Percentiles rank a stretch among this genome's conserved stretches.
Evolutionary conservation across 306 rosid genomes (phyloP).

Genomic region (Crotalaria pallida): DNA sequence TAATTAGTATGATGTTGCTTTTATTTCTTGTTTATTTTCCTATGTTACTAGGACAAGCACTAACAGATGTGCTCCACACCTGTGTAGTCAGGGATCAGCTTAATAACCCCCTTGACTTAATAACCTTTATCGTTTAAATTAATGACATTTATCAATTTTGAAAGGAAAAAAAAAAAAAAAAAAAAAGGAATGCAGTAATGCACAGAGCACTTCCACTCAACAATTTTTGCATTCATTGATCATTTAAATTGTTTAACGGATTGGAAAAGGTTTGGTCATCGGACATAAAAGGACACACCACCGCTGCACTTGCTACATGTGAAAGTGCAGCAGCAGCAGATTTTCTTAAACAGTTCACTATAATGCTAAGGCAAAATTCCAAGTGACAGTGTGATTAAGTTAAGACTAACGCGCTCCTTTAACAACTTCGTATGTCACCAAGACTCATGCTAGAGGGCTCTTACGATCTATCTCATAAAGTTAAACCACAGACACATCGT

Average conservation of each 20-base stretch:
- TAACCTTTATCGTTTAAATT: too few species aligned
- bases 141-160: too few species aligned
- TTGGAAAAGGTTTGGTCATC: background rate
- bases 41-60: too few species aligned
- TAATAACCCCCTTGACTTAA: too few species aligned
- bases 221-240: too few species aligned
- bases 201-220: too few species aligned
- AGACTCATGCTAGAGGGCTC: background rate
- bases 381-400: background rate
- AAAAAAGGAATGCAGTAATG: too few species aligned
- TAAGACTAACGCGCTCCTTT: constrained; percentile 16
- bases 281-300: background rate
- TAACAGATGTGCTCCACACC: too few species aligned
- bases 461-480: constrained; percentile 7
- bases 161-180: too few species aligned
- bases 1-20: too few species aligned
- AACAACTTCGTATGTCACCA: background rate
- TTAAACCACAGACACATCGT: constrained; percentile 15
- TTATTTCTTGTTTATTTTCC: too few species aligned
- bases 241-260: background rate
- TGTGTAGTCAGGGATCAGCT: too few species aligned
- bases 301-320: background rate
- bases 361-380: constrained; percentile 34
- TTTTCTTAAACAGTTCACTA: constrained; percentile 2
- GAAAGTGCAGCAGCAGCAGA: background rate